Conservation (phyloP, 768 basidiomycete genomes). For the Pleurotus ostreatus region DNA sequence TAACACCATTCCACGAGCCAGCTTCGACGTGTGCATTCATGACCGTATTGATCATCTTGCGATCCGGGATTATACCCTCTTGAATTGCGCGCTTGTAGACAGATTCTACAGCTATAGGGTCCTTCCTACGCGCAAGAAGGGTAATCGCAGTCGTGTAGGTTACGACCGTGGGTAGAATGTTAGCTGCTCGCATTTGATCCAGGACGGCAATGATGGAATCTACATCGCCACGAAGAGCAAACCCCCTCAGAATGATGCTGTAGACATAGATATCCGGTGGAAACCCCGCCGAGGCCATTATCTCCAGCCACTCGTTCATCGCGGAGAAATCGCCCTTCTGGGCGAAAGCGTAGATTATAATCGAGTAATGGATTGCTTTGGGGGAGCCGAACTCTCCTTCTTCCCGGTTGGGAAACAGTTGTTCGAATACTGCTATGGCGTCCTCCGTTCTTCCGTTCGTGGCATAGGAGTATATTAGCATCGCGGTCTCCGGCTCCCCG, state of each 20-base stretch:
- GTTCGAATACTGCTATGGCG: slow-evolving; percentile 47
- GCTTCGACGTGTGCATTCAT: slow-evolving; percentile 83
- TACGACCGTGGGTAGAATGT: slow-evolving; percentile 40
- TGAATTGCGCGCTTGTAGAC: slow-evolving; percentile 61
- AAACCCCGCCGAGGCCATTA: slow-evolving; percentile 44
- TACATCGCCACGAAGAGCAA: slow-evolving; percentile 53
- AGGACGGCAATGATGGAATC: slow-evolving; percentile 45
- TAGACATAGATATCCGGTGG: slow-evolving; percentile 54
- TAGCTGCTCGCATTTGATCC: slow-evolving; percentile 55
- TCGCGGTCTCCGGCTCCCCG: slow-evolving; percentile 27
- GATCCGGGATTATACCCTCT: slow-evolving; percentile 61
- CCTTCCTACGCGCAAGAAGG: slow-evolving; percentile 58
- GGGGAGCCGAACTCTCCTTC: slow-evolving; percentile 24
- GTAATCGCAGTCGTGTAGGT: slow-evolving; percentile 67
- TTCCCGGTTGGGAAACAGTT: slow-evolving; percentile 42
- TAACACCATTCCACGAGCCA: slow-evolving; percentile 74
- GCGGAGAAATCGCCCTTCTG: slow-evolving; percentile 40
- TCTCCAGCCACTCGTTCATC: slow-evolving; percentile 51
- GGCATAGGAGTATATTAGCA: slow-evolving; percentile 56
- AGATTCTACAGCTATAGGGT: slow-evolving; percentile 61
- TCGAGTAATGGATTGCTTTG: slow-evolving; percentile 46
- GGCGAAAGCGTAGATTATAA: slow-evolving; percentile 53
- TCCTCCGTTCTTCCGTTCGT: slow-evolving; percentile 34
- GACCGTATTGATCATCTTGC: slow-evolving; percentile 60
- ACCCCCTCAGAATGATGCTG: slow-evolving; percentile 55